Percentiles rank a stretch among this genome's conserved stretches.
phyloP scores from a whole-genome alignment of 2,329 filamentous ascomycete genomes.

The Xylariales sp. region DNA sequence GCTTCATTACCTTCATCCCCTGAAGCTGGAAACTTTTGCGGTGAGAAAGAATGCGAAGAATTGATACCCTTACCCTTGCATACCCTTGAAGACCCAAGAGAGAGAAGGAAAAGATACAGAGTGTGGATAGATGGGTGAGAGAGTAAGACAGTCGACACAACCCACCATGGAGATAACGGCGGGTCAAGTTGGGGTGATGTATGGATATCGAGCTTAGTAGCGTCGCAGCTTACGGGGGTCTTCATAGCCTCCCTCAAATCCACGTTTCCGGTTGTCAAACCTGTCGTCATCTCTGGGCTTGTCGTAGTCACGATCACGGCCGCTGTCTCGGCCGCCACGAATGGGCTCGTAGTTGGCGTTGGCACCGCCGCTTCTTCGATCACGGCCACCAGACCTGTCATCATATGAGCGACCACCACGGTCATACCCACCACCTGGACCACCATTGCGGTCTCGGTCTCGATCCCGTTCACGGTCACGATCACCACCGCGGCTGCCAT shows the following conservation, averaged over 20 bases:
- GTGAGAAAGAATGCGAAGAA: not conserved
- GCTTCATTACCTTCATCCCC: constrained; percentile 7
- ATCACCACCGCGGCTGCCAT: constrained; percentile 43
- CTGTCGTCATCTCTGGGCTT: constrained; percentile 51
- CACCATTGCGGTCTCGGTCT: constrained; percentile 42
- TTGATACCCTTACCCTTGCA: constrained; percentile 28
- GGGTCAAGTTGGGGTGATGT: too few species aligned
- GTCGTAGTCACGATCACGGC: constrained; percentile 48
- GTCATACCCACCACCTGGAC: constrained; percentile 54
- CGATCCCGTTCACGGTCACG: constrained; percentile 25
- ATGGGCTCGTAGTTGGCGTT: constrained; percentile 85
- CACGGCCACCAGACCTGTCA: constrained; percentile 50
- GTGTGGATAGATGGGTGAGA: constrained; percentile 22
- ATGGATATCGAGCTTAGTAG: constrained; percentile 50
- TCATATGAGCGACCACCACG: constrained; percentile 55
- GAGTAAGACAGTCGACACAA: constrained; percentile 34
- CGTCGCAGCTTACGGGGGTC: constrained; percentile 66
- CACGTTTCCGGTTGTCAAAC: constrained; percentile 53
- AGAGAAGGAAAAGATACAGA: constrained; percentile 27
- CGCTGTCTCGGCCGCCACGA: constrained; percentile 57
- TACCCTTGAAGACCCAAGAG: constrained; percentile 30
- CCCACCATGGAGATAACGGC: constrained; percentile 39
- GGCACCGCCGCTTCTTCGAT: constrained; percentile 41
- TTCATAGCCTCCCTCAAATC: constrained; percentile 75
- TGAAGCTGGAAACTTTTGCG: not conserved